Evolutionary conservation across 192 early-diverging fungal species (phyloP).

Genomic region (Irineochytrium annulatum): DNA sequence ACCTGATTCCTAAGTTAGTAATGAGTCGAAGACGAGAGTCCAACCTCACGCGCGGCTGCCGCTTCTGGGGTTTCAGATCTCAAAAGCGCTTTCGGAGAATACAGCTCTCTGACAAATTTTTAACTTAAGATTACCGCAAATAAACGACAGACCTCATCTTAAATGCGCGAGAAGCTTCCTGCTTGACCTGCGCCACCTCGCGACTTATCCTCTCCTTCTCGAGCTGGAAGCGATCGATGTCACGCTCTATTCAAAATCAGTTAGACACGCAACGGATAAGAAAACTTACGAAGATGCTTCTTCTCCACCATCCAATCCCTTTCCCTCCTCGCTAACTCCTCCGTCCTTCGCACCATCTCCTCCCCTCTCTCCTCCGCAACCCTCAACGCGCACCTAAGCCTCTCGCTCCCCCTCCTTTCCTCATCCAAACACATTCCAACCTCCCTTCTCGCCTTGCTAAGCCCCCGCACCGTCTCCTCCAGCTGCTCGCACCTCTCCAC

Average conservation of each 20-base stretch:
- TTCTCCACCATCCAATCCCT: slow-evolving; percentile 31
- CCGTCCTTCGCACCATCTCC: slow-evolving; percentile 17
- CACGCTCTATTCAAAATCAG: slow-evolving; percentile 22
- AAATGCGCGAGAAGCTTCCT: too few species aligned
- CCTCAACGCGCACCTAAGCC: slow-evolving; percentile 10
- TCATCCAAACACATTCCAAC: slow-evolving; percentile 23
- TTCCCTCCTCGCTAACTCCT: slow-evolving; percentile 24
- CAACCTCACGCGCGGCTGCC: too few species aligned
- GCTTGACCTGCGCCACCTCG: too few species aligned
- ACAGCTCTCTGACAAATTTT: too few species aligned
- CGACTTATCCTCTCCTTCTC: slow-evolving; percentile 34
- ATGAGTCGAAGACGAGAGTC: too few species aligned
- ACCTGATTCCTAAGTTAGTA: too few species aligned
- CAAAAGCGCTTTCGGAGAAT: too few species aligned
- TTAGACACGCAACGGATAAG: background rate
- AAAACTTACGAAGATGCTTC: slow-evolving; percentile 28
- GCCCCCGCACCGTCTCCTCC: slow-evolving; percentile 13
- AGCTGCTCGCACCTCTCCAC: slow-evolving; percentile 21
- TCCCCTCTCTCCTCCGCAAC: slow-evolving; percentile 28
- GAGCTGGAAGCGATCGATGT: slow-evolving; percentile 37
- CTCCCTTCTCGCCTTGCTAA: slow-evolving; percentile 13
- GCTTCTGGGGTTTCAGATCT: too few species aligned
- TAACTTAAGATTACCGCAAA: too few species aligned
- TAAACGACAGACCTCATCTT: too few species aligned
- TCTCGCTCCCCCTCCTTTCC: slow-evolving; percentile 26